phyloP scores from a whole-genome alignment of 2,329 filamentous ascomycete genomes.

The Blastomyces parvus region DNA sequence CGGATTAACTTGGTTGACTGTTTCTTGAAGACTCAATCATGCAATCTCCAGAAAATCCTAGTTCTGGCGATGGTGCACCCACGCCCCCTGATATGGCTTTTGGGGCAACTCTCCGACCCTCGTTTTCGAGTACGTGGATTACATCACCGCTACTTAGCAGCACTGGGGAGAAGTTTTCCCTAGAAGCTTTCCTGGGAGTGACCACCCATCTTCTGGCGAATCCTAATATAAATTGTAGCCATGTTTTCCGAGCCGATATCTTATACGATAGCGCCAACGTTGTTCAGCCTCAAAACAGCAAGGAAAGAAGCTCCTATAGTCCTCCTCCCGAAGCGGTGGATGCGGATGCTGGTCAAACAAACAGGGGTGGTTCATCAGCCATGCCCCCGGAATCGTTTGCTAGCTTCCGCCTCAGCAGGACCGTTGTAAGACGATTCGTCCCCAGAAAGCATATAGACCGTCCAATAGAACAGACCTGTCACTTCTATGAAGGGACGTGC shows the following conservation, averaged over 20 bases:
- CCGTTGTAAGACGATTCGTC: conserved; percentile 66
- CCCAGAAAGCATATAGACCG: conserved; percentile 74
- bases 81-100: conserved; percentile 5
- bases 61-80: not conserved
- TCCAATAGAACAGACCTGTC: conserved; percentile 71
- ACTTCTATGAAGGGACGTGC: conserved; percentile 46
- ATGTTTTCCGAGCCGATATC: conserved; percentile 54
- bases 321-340: not conserved
- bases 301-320: conserved; percentile 20
- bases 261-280: conserved; percentile 44
- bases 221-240: conserved; percentile 50
- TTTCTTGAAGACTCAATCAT: not conserved
- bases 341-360: conserved; percentile 1
- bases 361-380: conserved; percentile 12
- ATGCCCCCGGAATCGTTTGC: conserved; percentile 20
- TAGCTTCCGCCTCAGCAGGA: conserved; percentile 44
- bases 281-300: conserved; percentile 26
- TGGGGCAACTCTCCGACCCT: conserved; percentile 23
- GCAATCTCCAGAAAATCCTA: not conserved
- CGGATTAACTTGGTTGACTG: not conserved
- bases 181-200: conserved; percentile 37
- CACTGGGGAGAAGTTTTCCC: conserved; percentile 20
- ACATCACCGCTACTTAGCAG: conserved; percentile 26
- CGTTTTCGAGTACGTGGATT: conserved; percentile 23
- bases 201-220: conserved; percentile 42